Evolutionary conservation across 78 protist genomes (phyloP).

Genomic region (Isochrysis galbana): DNA sequence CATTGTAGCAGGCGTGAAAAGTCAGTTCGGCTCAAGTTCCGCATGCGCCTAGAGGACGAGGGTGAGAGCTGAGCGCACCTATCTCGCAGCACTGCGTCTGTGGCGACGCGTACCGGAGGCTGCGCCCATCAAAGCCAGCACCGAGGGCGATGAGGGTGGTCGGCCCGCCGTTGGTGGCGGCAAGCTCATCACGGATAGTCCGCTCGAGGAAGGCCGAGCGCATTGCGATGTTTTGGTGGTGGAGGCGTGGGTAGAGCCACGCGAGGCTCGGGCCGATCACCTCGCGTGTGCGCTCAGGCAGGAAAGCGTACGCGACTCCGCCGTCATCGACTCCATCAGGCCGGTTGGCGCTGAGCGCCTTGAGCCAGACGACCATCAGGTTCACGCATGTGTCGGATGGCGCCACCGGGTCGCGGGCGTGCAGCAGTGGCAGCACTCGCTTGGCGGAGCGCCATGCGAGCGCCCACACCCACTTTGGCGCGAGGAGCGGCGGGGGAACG

Average conservation of each 20-base stretch:
- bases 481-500: background rate
- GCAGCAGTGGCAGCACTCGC: background rate
- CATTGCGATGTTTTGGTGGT: conserved; percentile 19
- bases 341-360: conserved; percentile 23
- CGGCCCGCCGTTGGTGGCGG: too few species aligned
- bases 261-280: background rate
- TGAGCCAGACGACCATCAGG: conserved; percentile 14
- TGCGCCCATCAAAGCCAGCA: conserved; percentile 31
- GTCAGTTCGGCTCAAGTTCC: background rate
- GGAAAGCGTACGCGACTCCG: conserved; percentile 31
- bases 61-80: too few species aligned
- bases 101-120: background rate
- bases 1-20: too few species aligned
- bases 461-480: conserved; percentile 28
- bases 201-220: conserved; percentile 25
- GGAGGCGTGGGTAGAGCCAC: conserved; percentile 32
- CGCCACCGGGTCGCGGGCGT: background rate
- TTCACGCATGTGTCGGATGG: conserved; percentile 9
- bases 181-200: background rate
- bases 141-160: background rate
- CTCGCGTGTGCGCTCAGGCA: conserved; percentile 3
- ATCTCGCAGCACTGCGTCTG: too few species aligned
- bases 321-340: background rate
- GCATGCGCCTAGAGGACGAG: too few species aligned
- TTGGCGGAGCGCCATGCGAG: background rate